phyloP scores from a whole-genome alignment of 2,329 filamentous ascomycete genomes.

The Sporothrix inflata region DNA sequence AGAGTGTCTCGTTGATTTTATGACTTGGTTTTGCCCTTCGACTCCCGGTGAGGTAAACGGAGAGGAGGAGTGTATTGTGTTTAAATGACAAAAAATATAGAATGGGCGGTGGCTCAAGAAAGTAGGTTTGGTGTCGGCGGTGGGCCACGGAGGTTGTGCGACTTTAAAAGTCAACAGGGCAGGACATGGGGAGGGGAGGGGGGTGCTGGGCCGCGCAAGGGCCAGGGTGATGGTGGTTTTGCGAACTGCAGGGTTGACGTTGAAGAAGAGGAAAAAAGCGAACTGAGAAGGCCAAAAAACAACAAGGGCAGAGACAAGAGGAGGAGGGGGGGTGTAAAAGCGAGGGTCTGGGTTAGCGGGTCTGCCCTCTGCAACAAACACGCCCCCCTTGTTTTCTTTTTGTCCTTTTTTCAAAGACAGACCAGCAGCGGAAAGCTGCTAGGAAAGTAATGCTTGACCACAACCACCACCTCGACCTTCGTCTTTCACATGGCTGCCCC shows the following conservation, averaged over 20 bases:
- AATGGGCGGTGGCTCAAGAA: slow-evolving; percentile 38
- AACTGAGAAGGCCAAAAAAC: neutral
- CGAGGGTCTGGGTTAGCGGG: slow-evolving; percentile 15
- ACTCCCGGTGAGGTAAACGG: neutral
- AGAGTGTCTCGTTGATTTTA: slow-evolving; percentile 9
- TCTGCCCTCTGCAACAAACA: neutral
- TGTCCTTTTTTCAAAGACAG: neutral
- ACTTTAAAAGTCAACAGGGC: slow-evolving; percentile 50
- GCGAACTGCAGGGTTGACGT: slow-evolving; percentile 44
- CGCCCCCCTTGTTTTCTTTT: slow-evolving; percentile 6
- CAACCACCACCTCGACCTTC: neutral
- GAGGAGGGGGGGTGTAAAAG: slow-evolving; percentile 41
- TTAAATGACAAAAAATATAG: neutral
- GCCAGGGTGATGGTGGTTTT: slow-evolving; percentile 41
- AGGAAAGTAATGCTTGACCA: neutral
- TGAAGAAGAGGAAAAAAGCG: slow-evolving; percentile 27
- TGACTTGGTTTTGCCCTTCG: neutral
- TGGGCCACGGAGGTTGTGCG: slow-evolving; percentile 54
- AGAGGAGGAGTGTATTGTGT: neutral
- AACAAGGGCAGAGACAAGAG: slow-evolving; percentile 26
- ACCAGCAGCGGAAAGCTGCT: neutral
- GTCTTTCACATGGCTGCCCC: neutral
- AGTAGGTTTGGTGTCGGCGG: slow-evolving; percentile 43
- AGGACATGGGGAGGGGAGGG: slow-evolving; percentile 51
- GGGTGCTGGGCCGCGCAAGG: slow-evolving; percentile 37